Evolutionary conservation across 1,284 basidiomycete species (phyloP), one percentile per base, ranked within the genome.

Genomic region (Agroathelia rolfsii): DNA sequence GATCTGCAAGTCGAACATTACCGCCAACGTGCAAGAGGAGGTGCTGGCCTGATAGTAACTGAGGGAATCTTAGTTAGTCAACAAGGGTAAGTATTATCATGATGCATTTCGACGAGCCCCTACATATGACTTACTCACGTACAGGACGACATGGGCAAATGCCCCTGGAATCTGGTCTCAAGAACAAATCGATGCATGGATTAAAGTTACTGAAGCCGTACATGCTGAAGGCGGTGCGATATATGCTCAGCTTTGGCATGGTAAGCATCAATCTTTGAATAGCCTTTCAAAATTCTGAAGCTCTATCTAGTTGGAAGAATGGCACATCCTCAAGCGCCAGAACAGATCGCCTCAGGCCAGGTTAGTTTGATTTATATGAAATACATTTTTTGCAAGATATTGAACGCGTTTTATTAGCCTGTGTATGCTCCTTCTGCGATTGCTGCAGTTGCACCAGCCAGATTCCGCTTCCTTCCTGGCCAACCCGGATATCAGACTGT

Each of bases 271-370:
- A 5, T 11, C 10, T 12, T 18, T 28, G 9, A n/a, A n/a, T n/a
- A n/a, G n/a, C n/a, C n/a, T n/a, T n/a, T n/a, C n/a, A n/a, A n/a
- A n/a, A n/a, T n/a, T n/a, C n/a, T n/a, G n/a, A n/a, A n/a, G n/a
- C n/a, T n/a, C n/a, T n/a, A n/a, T n/a, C n/a, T 35, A 64, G 55
- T 55, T 21, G 59, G 59, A 14, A 51, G 57, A 15, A 45, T 50
- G 13, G 37, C 49, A 18, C 59, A 62, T 23, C 59, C 59, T 14
- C 55, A 59, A 19, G 49, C 52, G 9, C 53, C 53, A 1, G 47
- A 58, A 25, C 58, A 59, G 32, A n/a, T n/a, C n/a, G n/a, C n/a
- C n/a, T n/a, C n/a, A n/a, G n/a, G n/a, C n/a, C n/a, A n/a, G n/a
- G n/a, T n/a, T n/a, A n/a, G n/a, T n/a, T n/a, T n/a, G n/a, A n/a